phyloP scores from a whole-genome alignment of 1,284 basidiomycete genomes.

The Apiotrichum laibachii region DNA sequence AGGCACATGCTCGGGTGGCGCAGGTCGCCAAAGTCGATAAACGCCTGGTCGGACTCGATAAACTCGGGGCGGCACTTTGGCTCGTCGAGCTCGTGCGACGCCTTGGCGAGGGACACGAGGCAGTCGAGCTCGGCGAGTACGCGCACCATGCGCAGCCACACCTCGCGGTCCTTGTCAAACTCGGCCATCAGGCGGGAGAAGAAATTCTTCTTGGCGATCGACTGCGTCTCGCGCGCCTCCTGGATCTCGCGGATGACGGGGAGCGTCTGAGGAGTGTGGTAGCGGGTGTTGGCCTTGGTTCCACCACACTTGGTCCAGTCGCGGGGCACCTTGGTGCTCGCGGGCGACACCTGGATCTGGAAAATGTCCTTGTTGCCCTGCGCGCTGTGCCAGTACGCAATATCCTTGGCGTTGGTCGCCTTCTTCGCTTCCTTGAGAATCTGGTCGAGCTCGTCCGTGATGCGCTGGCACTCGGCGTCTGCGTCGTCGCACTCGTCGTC shows the following conservation, averaged over 20 bases:
- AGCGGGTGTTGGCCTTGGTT: constrained; percentile 65
- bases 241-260: constrained; percentile 74
- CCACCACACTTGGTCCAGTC: constrained; percentile 79
- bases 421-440: constrained; percentile 63
- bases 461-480: constrained; percentile 62
- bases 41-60: constrained; percentile 72
- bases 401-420: constrained; percentile 51
- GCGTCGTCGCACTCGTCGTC: constrained; percentile 78
- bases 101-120: constrained; percentile 85
- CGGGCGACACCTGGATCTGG: constrained; percentile 66
- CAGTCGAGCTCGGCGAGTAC: constrained; percentile 88
- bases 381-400: constrained; percentile 79
- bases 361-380: constrained; percentile 87
- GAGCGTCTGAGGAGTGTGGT: constrained; percentile 69
- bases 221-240: constrained; percentile 85
- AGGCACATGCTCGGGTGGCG: constrained; percentile 81
- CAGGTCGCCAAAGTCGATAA: constrained; percentile 73
- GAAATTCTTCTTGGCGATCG: constrained; percentile 73
- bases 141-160: constrained; percentile 70
- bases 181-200: constrained; percentile 74
- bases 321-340: constrained; percentile 65
- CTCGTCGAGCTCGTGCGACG: constrained; percentile 83
- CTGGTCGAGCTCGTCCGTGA: constrained; percentile 69
- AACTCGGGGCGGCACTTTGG: constrained; percentile 89
- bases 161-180: constrained; percentile 77